These are phyloP conservation scores for Mucor mucedo DNA, from an alignment of 371 early-diverging fungal species.

Conservation along the genomic window DNA sequence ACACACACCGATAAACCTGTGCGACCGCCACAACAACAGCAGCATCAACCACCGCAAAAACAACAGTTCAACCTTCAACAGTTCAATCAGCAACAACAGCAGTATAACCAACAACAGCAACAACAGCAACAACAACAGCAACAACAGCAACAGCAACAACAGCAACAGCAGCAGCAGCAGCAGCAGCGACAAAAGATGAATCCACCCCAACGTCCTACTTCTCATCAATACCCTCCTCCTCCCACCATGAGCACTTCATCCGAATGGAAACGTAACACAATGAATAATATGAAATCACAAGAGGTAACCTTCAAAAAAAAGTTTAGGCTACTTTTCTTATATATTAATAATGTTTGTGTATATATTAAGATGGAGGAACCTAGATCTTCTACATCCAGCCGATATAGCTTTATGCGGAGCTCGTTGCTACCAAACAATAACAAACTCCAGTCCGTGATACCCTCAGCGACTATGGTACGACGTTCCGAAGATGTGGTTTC, in stretches of 20 bases:
- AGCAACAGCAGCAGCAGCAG: background rate
- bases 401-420: constrained; percentile 26
- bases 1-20: background rate
- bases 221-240: constrained; percentile 6
- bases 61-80: constrained; percentile 1
- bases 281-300: constrained; percentile 13
- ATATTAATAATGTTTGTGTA: too few species aligned
- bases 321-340: background rate
- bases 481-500: constrained; percentile 19
- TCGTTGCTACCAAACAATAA: constrained; percentile 24
- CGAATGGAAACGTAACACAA: constrained; percentile 24
- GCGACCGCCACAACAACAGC: background rate
- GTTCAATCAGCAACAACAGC: background rate
- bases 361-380: background rate
- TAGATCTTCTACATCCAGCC: background rate
- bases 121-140: background rate
- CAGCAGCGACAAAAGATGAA: constrained; percentile 1
- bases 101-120: background rate
- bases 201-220: constrained; percentile 5
- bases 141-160: too few species aligned
- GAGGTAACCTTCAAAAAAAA: constrained; percentile 14
- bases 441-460: constrained; percentile 26
- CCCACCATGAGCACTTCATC: constrained; percentile 1
- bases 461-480: constrained; percentile 15
- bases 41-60: background rate